Evolutionary conservation across 2,329 filamentous ascomycete genomes (phyloP), one percentile per base, ranked within the genome.

Genomic region (Aspergillus piperis): DNA sequence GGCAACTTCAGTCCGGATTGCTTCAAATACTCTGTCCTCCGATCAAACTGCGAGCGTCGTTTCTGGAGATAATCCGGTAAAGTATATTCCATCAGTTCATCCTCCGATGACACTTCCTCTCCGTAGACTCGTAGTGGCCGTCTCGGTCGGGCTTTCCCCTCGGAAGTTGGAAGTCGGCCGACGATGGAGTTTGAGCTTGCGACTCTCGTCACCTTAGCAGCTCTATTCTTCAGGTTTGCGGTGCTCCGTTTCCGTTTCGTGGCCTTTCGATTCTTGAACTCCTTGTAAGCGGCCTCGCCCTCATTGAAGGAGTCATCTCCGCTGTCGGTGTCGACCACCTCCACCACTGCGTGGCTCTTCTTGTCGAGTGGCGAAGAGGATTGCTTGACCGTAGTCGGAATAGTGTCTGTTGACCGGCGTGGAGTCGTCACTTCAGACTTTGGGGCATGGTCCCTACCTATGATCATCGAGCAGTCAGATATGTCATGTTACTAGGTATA

Each of bases 1-100:
- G 95, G 92, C 2, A 96, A 75, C 63, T 85, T 88, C 47, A 97
- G 78, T 0, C 90, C 91, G 5, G 84, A 85, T 58, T 89, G 85
- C 59, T 87, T 85, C 50, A 92, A 77, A 27, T 75, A 74, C 38
- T 86, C 81, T 50, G 78, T 79, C n/a, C 83, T 80, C 49, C 82
- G 78, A 57, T 95, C 89, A 69, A 96, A 93, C 21, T 82, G 77
- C n/a, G 75, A 79, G 23, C 89, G 84, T n/a, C 94, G 85, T 21
- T 84, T 77, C 64, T 84, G 82, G 27, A 96, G 73, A 71, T 96
- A 94, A 19, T 89, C 86, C 0, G 93, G 92, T 2, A 95, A 77
- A 0, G 79, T 81, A 32, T 84, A 77, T 61, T 87, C 85, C 73
- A 85, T 81, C 62, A 82, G 72, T 4, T 84, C 81, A 49, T 84